Evolutionary conservation across 495 filamentous ascomycete species (phyloP), one percentile per base, ranked within the genome.

Genomic region (Hypoxylon subgilvum): DNA sequence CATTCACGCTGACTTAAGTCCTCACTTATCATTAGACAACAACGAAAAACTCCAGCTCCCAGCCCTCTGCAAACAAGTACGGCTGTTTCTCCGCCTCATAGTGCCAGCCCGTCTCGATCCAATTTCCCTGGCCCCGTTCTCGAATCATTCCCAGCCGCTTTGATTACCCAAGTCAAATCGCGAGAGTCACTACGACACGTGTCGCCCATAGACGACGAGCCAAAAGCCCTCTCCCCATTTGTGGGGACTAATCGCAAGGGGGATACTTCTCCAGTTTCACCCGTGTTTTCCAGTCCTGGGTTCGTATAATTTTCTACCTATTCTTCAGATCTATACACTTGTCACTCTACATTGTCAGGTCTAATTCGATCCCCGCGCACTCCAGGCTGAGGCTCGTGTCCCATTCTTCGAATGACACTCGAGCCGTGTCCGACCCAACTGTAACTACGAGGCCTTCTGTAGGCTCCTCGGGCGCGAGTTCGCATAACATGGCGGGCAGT

Each of bases 1-100:
- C 51, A 35, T 52, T 58, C 60, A 49, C 51, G 50, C 75, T 77
- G 70, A 57, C 66, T 69, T 64, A 57, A 42, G 69, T 74, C 66
- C 56, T 71, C 68, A 69, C 65, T 69, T 70, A 51, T 70, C 36
- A 53, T 39, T 60, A 79, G 77, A 65, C 73, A 67, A 65, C 73
- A 67, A 41, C 70, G 62, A 54, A 71, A 69, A 62, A 67, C 61
- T 65, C 70, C 71, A 30, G 69, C 63, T 52, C 74, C 74, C 43
- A 79, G 74, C 63, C 75, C 77, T 46, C 57, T 74, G 27, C 73
- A 72, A 48, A 74, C 71, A 28, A 75, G 63, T 57, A 73, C 61
- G 32, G 67, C 65, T 36, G 62, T 67, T 48, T 73, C 74, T 58
- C 72, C 70, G 42, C 72, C 75, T 45, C 71, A 75, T 42, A 76